Evolutionary conservation across 2,329 filamentous ascomycete genomes (phyloP).

Genomic region (Phyllachora maydis): DNA sequence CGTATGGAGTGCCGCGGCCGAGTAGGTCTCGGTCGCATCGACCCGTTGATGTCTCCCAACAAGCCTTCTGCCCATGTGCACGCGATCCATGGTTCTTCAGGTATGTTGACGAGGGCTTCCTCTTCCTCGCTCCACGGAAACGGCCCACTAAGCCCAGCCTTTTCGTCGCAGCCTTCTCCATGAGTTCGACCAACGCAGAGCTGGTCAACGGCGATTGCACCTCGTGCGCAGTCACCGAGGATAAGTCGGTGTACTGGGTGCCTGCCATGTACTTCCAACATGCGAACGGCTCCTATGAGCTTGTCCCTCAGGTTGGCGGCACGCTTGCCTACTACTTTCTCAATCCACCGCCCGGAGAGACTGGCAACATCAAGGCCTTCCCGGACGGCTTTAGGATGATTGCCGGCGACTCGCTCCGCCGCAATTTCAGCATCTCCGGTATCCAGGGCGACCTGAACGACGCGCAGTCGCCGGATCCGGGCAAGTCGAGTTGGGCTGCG

Average conservation of each 20-base stretch:
- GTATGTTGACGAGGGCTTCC: constrained; percentile 26
- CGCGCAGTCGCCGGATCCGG: constrained; percentile 39
- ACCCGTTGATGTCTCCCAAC: constrained; percentile 52
- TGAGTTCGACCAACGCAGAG: constrained; percentile 30
- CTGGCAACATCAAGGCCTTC: constrained; percentile 46
- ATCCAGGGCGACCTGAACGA: no score
- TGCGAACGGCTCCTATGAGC: constrained; percentile 39
- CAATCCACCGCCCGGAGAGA: constrained; percentile 6
- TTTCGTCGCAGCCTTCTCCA: constrained; percentile 38
- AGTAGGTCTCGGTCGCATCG: constrained; percentile 49
- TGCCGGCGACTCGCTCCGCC: constrained; percentile 46
- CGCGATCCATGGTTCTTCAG: constrained; percentile 52
- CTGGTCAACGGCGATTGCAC: constrained; percentile 49
- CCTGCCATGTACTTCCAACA: constrained; percentile 63
- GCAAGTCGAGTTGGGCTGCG: constrained; percentile 48
- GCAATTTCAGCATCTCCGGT: constrained; percentile 49
- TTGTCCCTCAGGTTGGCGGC: constrained; percentile 58
- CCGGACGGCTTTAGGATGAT: constrained; percentile 66
- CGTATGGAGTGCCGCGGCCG: constrained; percentile 66
- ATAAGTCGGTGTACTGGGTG: constrained; percentile 80
- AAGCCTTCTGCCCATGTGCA: constrained; percentile 45
- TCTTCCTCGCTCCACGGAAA: no score
- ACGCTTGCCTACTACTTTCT: constrained; percentile 77
- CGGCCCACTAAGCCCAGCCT: no score
- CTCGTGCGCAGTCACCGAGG: constrained; percentile 59